Evolutionary conservation across 2,329 filamentous ascomycete genomes (phyloP).

Genomic region (Hymenoscyphus fructigenus): DNA sequence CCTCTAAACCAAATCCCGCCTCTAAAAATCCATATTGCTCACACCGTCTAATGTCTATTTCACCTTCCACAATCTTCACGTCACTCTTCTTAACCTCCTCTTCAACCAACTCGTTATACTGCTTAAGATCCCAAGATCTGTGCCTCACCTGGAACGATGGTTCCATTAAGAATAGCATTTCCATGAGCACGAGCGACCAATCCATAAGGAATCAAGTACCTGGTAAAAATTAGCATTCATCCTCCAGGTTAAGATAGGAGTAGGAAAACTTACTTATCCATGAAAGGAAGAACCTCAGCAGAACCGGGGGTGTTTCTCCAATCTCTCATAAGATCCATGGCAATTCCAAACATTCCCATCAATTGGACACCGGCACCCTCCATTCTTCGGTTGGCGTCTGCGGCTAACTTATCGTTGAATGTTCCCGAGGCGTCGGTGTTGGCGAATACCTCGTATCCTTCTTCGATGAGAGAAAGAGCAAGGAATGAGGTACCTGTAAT

Average conservation of each 20-base stretch:
- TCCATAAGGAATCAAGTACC: conserved; percentile 64
- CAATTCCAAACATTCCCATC: conserved; percentile 33
- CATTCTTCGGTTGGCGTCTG: conserved; percentile 67
- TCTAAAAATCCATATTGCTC: neutral
- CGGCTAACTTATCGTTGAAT: conserved; percentile 57
- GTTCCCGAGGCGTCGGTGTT: conserved; percentile 72
- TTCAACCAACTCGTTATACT: neutral
- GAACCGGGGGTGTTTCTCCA: conserved; percentile 45
- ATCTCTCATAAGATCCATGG: conserved; percentile 35
- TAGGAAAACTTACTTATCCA: conserved; percentile 49
- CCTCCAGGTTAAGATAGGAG: neutral
- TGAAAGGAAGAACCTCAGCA: conserved; percentile 58
- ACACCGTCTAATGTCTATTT: neutral
- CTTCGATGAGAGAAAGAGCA: conserved; percentile 67
- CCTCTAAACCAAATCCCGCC: neutral
- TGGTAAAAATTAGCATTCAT: conserved; percentile 13
- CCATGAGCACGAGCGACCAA: conserved; percentile 61
- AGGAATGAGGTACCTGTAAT: conserved; percentile 64
- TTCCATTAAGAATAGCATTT: conserved; percentile 59
- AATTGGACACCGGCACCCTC: conserved; percentile 61
- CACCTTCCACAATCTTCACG: neutral
- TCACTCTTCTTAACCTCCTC: neutral
- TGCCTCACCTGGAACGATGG: conserved; percentile 55
- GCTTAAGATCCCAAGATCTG: conserved; percentile 10
- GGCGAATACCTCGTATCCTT: conserved; percentile 71